Base-by-base conservation (phyloP, 495 filamentous ascomycete genomes). In the Tuber aestivum region DNA sequence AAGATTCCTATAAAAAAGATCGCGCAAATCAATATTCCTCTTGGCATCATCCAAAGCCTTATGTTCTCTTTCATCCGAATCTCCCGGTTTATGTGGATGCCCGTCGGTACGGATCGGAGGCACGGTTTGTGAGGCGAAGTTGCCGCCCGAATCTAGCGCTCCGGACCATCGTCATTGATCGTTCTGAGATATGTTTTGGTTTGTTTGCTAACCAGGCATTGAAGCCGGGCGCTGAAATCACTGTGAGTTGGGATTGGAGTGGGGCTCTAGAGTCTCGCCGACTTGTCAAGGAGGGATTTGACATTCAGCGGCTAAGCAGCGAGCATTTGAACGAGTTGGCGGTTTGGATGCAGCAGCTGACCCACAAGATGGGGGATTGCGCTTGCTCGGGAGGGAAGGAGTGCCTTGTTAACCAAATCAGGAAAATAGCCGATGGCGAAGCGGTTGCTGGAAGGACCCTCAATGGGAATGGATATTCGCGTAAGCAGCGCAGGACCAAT, bases 1-100 rank as follows among this genome's bases (percentile, higher is more conserved):
- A 92, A 77, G 89, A 91, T 48, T 88, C 91, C 48, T 97, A 97
- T 81, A 92, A 89, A 74, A 84, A 87, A 12, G 90, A 95, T 79
- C 85, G 88, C 0, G 85, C 85, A 10, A 95, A 95, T 84, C 88
- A 92, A 61, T 97, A 93, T 92, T 85, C 88, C 16, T 87, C 90
- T 32, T 85, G 95, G 41, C 89, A 89, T 44, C 92, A 93, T 82
- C 94, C 95, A 8, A 90, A 94, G 48, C 92, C 92, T 9, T 94
- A 94, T 77, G 92, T 97, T 42, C 91, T 94, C 80, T 95, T 95
- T 84, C 92, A 93, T 80, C 91, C 91, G 9, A 87, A 88, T 70
- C 88, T 95, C 27, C 92, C 95, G 0, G 87, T 99, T 21, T 97
- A 94, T 85, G 94, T 99, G 77, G 95, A 99, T 83, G 93, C 93